Conservation (phyloP, 2,329 filamentous ascomycete genomes). For the Beauveria sp. region DNA sequence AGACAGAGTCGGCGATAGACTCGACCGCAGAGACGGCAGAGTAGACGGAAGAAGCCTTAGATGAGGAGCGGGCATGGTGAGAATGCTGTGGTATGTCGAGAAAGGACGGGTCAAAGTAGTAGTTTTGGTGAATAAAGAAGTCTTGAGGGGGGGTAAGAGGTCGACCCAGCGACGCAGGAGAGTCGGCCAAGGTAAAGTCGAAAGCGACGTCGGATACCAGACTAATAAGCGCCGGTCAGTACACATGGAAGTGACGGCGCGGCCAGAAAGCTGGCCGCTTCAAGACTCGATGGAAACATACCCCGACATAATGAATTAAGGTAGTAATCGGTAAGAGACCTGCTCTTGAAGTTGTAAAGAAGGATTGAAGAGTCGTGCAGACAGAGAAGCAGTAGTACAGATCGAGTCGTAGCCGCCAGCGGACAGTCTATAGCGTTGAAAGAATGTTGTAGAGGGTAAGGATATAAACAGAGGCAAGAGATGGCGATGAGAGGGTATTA, state of each 20-base stretch:
- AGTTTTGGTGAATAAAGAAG: constrained; percentile 22
- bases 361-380: background rate
- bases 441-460: background rate
- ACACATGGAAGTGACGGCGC: background rate
- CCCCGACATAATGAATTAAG: constrained; percentile 25
- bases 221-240: constrained; percentile 34
- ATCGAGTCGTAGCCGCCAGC: constrained; percentile 7
- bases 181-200: constrained; percentile 47
- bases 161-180: constrained; percentile 23
- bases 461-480: background rate
- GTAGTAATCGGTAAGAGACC: constrained; percentile 12
- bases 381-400: background rate
- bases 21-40: constrained; percentile 46
- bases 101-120: constrained; percentile 46
- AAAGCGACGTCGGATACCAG: constrained; percentile 56
- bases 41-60: constrained; percentile 61
- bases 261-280: background rate
- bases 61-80: constrained; percentile 55
- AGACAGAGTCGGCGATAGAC: constrained; percentile 55
- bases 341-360: constrained; percentile 13
- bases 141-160: constrained; percentile 22
- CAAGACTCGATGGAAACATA: constrained; percentile 18
- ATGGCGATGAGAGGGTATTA: background rate
- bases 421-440: constrained; percentile 6
- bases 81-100: constrained; percentile 46